These are phyloP conservation scores for Alliaria petiolata DNA, from an alignment of 345 rosid species.

Conservation along the genomic window DNA sequence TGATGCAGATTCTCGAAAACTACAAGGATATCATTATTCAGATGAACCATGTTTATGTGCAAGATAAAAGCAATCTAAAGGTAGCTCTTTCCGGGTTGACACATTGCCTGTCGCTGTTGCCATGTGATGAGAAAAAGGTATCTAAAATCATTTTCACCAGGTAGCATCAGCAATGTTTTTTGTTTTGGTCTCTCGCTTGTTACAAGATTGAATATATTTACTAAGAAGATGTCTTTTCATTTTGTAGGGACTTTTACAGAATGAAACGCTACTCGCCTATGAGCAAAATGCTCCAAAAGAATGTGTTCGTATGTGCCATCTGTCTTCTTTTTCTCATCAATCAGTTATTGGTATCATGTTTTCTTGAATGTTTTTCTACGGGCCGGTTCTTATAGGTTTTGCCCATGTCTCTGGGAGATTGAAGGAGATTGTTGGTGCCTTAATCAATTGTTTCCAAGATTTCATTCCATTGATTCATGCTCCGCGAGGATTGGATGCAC, in stretches of 20 bases:
- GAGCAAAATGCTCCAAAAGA: conserved; percentile 49
- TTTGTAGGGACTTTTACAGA: conserved; percentile 35
- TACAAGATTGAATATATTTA: background rate
- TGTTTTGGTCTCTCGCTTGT: background rate
- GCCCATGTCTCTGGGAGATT: conserved; percentile 44
- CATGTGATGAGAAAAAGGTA: conserved; percentile 51
- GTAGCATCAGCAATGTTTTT: background rate
- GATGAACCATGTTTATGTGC: conserved; percentile 56
- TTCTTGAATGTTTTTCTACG: background rate
- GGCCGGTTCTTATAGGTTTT: conserved; percentile 42
- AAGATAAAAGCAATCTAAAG: conserved; percentile 70
- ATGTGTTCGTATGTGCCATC: conserved; percentile 50
- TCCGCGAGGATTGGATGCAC: conserved; percentile 41
- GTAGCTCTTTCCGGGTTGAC: conserved; percentile 63
- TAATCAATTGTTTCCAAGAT: conserved; percentile 66
- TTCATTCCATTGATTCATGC: conserved; percentile 51
- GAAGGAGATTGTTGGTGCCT: conserved; percentile 65
- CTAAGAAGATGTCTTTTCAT: no score
- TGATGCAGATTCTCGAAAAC: conserved; percentile 66
- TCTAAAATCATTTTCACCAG: background rate
- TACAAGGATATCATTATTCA: conserved; percentile 57
- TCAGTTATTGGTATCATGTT: conserved; percentile 1
- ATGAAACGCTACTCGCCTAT: conserved; percentile 48
- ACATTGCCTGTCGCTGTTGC: conserved; percentile 68
- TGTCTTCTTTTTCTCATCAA: conserved; percentile 5